Conservation (phyloP, 1,284 basidiomycete species). For the Retiboletus fuscus region DNA sequence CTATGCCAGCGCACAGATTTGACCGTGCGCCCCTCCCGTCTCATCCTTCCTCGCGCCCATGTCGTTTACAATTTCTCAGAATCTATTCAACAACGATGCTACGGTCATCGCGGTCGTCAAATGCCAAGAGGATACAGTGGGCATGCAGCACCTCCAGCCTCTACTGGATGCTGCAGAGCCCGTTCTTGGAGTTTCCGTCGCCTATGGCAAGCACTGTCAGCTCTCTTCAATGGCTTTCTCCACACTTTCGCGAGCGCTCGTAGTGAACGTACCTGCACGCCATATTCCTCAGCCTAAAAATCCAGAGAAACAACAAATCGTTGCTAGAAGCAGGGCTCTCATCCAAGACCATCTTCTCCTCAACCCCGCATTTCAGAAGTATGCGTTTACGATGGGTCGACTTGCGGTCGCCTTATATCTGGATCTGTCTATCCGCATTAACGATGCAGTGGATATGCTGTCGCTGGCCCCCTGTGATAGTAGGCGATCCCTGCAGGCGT, state of each 20-base stretch:
- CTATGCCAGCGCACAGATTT: background rate
- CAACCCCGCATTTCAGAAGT: slow-evolving; percentile 42
- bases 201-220: slow-evolving; percentile 50
- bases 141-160: slow-evolving; percentile 36
- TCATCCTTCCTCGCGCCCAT: background rate
- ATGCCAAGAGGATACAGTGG: slow-evolving; percentile 43
- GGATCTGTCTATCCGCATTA: slow-evolving; percentile 55
- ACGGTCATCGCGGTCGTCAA: slow-evolving; percentile 38
- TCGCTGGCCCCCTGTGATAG: slow-evolving; percentile 39
- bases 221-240: slow-evolving; percentile 55
- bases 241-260: slow-evolving; percentile 47
- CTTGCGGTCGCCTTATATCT: slow-evolving; percentile 55
- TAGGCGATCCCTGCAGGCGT: slow-evolving; percentile 52
- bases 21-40: too few species aligned
- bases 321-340: slow-evolving; percentile 41
- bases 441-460: too few species aligned
- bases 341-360: slow-evolving; percentile 51
- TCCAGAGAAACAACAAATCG: slow-evolving; percentile 25
- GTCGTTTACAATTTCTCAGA: slow-evolving; percentile 14
- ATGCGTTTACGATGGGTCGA: slow-evolving; percentile 59
- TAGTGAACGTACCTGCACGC: slow-evolving; percentile 46
- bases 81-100: slow-evolving; percentile 8
- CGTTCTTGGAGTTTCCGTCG: slow-evolving; percentile 54
- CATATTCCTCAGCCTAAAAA: slow-evolving; percentile 18
- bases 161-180: slow-evolving; percentile 35